phyloP scores from a whole-genome alignment of 2,329 filamentous ascomycete species.

The Kalmusia sp. region DNA sequence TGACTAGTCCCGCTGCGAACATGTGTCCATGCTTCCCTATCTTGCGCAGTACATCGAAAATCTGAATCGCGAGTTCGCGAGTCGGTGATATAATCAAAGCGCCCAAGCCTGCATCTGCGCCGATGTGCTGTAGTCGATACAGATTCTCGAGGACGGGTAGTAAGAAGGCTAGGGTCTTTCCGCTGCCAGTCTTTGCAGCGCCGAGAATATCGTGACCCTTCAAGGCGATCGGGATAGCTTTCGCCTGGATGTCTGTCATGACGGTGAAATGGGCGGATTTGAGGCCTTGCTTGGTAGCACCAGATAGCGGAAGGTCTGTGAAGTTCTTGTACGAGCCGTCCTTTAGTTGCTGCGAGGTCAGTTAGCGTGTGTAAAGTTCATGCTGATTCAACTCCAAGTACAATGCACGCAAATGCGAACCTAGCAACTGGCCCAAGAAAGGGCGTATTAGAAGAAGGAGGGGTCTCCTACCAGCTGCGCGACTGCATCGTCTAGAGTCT shows the following conservation, averaged over 20 bases:
- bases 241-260: constrained; percentile 89
- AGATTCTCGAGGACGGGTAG: constrained; percentile 92
- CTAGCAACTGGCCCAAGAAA: too few relatives aligned
- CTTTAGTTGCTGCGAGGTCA: constrained; percentile 64
- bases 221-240: constrained; percentile 85
- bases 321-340: constrained; percentile 71
- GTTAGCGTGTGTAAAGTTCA: neutral
- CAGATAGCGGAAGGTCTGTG: constrained; percentile 83
- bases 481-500: constrained; percentile 54
- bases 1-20: constrained; percentile 92
- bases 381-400: too few relatives aligned
- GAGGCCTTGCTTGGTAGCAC: constrained; percentile 79
- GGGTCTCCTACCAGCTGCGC: constrained; percentile 45
- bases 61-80: constrained; percentile 93
- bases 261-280: constrained; percentile 87
- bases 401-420: too few relatives aligned
- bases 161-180: constrained; percentile 93
- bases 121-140: constrained; percentile 87
- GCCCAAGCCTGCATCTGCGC: constrained; percentile 83
- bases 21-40: constrained; percentile 82
- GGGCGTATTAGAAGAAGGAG: too few relatives aligned
- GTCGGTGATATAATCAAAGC: constrained; percentile 94
- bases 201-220: constrained; percentile 89
- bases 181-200: constrained; percentile 93
- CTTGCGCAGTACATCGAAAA: constrained; percentile 91